Evolutionary conservation across 768 basidiomycete genomes (phyloP).

Genomic region (Podaxis sp.): DNA sequence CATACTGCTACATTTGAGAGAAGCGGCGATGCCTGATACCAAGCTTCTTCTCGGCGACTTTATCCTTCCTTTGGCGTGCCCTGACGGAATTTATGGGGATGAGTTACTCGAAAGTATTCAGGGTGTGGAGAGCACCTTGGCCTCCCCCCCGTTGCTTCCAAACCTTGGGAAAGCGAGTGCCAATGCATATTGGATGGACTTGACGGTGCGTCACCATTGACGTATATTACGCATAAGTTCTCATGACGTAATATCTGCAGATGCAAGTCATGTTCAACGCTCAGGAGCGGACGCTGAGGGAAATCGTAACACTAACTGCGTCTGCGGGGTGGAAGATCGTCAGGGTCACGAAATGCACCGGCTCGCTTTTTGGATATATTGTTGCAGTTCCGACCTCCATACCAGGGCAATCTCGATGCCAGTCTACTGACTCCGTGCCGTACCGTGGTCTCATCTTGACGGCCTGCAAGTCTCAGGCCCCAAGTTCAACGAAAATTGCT

Average conservation of each 20-base stretch:
- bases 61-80: constrained; percentile 37
- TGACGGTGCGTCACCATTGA: constrained; percentile 27
- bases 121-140: constrained; percentile 18
- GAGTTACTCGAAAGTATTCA: constrained; percentile 15
- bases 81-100: constrained; percentile 24
- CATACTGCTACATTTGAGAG: constrained; percentile 37
- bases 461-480: constrained; percentile 1
- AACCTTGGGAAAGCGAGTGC: constrained; percentile 39
- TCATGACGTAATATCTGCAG: constrained; percentile 20
- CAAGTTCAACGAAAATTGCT: neutral
- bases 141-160: constrained; percentile 35
- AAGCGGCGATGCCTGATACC: constrained; percentile 34
- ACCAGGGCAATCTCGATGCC: constrained; percentile 30
- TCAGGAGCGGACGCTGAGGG: constrained; percentile 36
- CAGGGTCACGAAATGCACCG: constrained; percentile 46
- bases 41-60: constrained; percentile 42
- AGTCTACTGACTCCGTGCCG: constrained; percentile 24
- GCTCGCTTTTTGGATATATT: constrained; percentile 71
- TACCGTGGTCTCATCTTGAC: constrained; percentile 22
- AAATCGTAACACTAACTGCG: constrained; percentile 28
- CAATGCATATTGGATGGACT: constrained; percentile 34
- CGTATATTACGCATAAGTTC: neutral
- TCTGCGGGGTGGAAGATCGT: constrained; percentile 35
- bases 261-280: constrained; percentile 40
- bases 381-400: constrained; percentile 62